These are phyloP conservation scores for Podosphaera aphanis DNA, from an alignment of 2,329 filamentous ascomycete species.

Conservation along the genomic window DNA sequence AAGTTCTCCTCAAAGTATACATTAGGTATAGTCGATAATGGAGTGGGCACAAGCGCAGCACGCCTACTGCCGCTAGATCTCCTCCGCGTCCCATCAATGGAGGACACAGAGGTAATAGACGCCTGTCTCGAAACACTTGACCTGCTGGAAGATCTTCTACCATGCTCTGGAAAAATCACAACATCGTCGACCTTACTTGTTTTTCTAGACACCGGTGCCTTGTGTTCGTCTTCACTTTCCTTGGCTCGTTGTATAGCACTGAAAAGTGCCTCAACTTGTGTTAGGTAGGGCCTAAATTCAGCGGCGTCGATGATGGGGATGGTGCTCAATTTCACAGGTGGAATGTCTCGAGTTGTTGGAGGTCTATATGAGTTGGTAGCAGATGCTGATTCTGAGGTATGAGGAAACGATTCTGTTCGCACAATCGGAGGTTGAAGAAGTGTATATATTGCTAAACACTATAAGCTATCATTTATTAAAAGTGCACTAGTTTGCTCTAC, in stretches of 20 bases:
- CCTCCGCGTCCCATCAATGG: conserved; percentile 18
- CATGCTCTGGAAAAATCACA: conserved; percentile 18
- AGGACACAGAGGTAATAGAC: conserved; percentile 21
- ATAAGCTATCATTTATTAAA: conserved; percentile 3
- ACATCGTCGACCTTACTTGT: conserved; percentile 18
- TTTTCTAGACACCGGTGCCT: conserved; percentile 14
- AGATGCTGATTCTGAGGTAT: conserved; percentile 38
- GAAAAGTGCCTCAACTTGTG: conserved; percentile 67
- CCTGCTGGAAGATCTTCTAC: conserved; percentile 6
- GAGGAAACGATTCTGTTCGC: conserved; percentile 63
- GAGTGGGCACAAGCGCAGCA: conserved; percentile 44
- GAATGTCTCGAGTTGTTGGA: conserved; percentile 73
- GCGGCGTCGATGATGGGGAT: conserved; percentile 58
- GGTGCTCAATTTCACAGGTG: conserved; percentile 75
- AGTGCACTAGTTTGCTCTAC: conserved; percentile 1
- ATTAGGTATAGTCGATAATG: conserved; percentile 63
- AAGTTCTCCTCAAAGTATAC: conserved; percentile 95
- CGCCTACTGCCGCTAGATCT: conserved; percentile 32
- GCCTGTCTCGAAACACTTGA: conserved; percentile 16
- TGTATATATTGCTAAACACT: conserved; percentile 55
- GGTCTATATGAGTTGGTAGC: conserved; percentile 51
- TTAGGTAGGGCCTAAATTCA: conserved; percentile 64
- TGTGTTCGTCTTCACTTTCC: conserved; percentile 44
- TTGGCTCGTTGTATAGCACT: conserved; percentile 72
- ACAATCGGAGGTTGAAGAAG: conserved; percentile 80